Conservation (phyloP, 1,284 basidiomycete species). For the Ganoderma boninense region DNA sequence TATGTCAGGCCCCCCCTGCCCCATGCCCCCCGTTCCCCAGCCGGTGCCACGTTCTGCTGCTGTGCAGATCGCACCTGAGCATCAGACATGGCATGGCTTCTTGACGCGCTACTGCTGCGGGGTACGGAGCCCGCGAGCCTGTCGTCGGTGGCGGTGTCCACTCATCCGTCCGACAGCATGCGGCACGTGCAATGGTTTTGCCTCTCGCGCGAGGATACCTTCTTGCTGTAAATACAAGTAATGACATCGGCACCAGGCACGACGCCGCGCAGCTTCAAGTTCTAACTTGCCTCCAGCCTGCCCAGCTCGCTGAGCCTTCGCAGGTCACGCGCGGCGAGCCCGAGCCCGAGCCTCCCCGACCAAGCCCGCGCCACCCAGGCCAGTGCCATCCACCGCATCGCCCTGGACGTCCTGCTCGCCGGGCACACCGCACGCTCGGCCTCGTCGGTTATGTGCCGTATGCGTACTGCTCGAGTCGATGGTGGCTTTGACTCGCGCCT, state of each 20-base stretch:
- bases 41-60: not conserved
- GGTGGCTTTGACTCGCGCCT: not conserved
- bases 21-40: not conserved
- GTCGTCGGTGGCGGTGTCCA: not conserved
- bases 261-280: not conserved
- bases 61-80: not conserved
- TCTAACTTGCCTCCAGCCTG: no score
- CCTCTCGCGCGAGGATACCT: not conserved
- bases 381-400: not conserved
- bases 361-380: no score
- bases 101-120: not conserved
- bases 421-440: conserved; percentile 14
- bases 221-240: not conserved
- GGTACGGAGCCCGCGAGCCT: not conserved
- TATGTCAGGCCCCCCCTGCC: not conserved
- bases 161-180: no score
- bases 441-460: conserved; percentile 8
- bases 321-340: not conserved
- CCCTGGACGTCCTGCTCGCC: conserved; percentile 6
- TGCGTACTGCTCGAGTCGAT: not conserved
- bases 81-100: not conserved
- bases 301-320: not conserved
- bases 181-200: not conserved
- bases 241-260: not conserved
- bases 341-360: not conserved